phyloP scores from a whole-genome alignment of 179 eudicot species.

The Amaranthus tricolor region DNA sequence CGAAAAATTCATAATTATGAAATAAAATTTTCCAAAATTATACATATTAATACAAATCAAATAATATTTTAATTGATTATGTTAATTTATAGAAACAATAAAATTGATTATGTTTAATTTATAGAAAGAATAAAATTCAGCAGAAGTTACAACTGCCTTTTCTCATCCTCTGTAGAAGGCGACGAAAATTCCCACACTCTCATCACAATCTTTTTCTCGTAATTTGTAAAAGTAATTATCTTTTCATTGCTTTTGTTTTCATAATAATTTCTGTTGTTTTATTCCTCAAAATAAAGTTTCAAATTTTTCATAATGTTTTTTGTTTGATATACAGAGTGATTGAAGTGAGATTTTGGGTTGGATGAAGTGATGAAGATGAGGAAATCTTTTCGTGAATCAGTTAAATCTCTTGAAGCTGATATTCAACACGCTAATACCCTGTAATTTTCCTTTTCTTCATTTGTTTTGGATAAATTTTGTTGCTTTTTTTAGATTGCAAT shows the following conservation, averaged over 20 bases:
- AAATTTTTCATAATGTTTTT: not conserved
- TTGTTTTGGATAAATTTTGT: not conserved
- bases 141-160: conserved; percentile 22
- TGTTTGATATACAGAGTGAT: not conserved
- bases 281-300: not conserved
- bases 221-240: conserved; percentile 4
- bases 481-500: not conserved
- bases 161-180: conserved; percentile 23
- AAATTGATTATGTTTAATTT: too few species aligned
- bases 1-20: too few species aligned
- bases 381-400: conserved; percentile 33
- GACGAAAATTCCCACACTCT: conserved; percentile 22
- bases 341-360: not conserved
- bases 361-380: conserved; percentile 10
- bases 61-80: too few species aligned
- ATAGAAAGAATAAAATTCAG: not conserved
- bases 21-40: too few species aligned
- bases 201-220: conserved; percentile 21
- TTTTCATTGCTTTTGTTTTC: not conserved
- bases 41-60: too few species aligned
- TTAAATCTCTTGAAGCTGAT: conserved; percentile 41
- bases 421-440: conserved; percentile 36
- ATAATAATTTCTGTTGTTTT: not conserved
- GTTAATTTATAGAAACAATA: not conserved
- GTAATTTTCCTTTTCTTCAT: conserved; percentile 19